Base-by-base conservation (phyloP, 2,329 filamentous ascomycete genomes). In the Colletotrichum sp. region DNA sequence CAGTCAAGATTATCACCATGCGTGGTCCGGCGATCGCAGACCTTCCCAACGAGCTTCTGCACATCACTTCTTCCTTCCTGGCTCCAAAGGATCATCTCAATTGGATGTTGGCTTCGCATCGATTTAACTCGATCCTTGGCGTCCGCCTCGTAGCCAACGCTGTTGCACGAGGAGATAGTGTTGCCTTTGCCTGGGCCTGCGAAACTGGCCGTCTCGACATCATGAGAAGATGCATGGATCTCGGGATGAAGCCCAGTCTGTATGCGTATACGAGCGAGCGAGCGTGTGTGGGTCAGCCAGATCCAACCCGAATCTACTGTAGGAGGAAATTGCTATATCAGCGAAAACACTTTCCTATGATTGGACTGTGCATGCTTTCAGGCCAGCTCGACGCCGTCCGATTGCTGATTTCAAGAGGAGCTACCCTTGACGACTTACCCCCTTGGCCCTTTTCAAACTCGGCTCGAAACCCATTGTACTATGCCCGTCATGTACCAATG, bases 381-480 rank as follows among this genome's bases (percentile, higher is more conserved):
- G 44, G 44, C n/a, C 44, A 52, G n/a, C n/a, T 52, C 12, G 44
- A 52, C 12, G 44, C 44, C 10, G 44, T 52, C 10, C n/a, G 44
- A 52, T 52, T 52, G 44, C 44, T 52, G 44, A 52, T 52, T 22
- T 52, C 44, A 22, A 52, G 44, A 22, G n/a, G 44, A 22, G n/a
- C 44, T 8, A 52, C 44, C 0, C n/a, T 52, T 22, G 44, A 52
- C 10, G 44, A 52, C n/a, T 52, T 52, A 13, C 44, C n/a, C n/a
- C 5, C 18, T 48, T 48, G 39, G 3, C 39, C 39, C 9, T 6
- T 10, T 2, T 4, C 10, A 52, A 1, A 4, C 44, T 52, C n/a
- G 44, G n/a, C n/a, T 52, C n/a, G 44, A 52, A 13, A 52, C 44
- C n/a, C 44, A 52, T 52, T 52, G n/a, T 52, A 52, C 44, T 52